These are phyloP conservation scores for Colletotrichum sp. DNA, from an alignment of 2,329 filamentous ascomycete genomes.

Conservation along the genomic window DNA sequence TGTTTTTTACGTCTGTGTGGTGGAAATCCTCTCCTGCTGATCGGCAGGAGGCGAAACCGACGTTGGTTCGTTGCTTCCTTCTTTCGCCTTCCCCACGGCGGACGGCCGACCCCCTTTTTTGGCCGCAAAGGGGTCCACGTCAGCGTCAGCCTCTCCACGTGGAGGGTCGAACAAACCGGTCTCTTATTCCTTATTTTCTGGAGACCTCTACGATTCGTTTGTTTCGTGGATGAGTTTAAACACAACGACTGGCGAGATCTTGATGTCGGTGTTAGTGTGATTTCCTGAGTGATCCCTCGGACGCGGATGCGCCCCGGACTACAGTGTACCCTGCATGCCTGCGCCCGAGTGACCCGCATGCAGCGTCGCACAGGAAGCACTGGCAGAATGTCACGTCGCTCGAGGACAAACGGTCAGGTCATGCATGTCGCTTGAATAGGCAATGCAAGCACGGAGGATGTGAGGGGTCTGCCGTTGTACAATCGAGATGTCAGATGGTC, in stretches of 20 bases:
- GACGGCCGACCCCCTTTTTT: neutral
- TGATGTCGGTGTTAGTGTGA: neutral
- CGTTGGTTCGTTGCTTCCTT: neutral
- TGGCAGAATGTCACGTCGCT: neutral
- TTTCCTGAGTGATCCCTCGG: neutral
- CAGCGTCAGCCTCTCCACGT: neutral
- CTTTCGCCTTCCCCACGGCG: neutral
- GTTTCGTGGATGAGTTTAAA: neutral
- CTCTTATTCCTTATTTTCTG: neutral
- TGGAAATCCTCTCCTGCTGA: neutral
- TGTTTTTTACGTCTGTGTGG: neutral
- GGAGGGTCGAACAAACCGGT: neutral
- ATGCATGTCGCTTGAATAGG: slow-evolving; percentile 3
- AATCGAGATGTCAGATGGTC: neutral
- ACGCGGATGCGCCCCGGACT: neutral
- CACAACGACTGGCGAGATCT: neutral
- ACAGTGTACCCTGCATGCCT: neutral
- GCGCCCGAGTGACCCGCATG: neutral
- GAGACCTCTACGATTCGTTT: neutral
- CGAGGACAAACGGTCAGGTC: neutral
- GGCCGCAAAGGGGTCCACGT: neutral
- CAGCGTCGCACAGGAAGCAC: neutral
- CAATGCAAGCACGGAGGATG: neutral
- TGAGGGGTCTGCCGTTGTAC: neutral
- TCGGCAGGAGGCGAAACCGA: neutral